phyloP scores from a whole-genome alignment of 2,329 filamentous ascomycete species.

The Xylaria sp. region DNA sequence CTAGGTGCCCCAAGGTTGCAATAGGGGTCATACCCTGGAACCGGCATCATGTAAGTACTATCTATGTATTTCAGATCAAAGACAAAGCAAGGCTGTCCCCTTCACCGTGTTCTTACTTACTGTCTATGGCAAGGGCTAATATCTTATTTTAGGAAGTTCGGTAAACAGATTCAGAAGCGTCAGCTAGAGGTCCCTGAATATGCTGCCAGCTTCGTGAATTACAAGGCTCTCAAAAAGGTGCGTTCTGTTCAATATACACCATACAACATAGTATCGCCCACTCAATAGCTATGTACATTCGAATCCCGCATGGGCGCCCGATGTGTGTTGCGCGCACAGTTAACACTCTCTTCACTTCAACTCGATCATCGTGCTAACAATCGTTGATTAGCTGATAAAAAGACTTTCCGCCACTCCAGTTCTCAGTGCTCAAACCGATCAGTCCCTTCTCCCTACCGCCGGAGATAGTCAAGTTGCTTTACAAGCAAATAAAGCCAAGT shows the following conservation, averaged over 20 bases:
- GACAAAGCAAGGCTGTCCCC: not conserved
- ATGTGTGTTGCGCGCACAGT: constrained; percentile 13
- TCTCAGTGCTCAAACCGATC: constrained; percentile 69
- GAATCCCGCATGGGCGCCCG: constrained; percentile 5
- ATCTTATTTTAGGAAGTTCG: constrained; percentile 79
- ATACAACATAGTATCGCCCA: not conserved
- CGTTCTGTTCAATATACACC: constrained; percentile 20
- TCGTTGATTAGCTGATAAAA: constrained; percentile 76
- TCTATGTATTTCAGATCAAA: not conserved
- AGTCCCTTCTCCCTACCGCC: constrained; percentile 41
- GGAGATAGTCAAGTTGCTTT: constrained; percentile 80
- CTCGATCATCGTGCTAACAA: constrained; percentile 28
- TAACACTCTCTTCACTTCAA: not conserved
- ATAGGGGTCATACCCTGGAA: constrained; percentile 3
- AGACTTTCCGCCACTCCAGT: constrained; percentile 89
- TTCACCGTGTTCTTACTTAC: not conserved
- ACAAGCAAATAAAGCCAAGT: constrained; percentile 95
- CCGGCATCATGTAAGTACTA: constrained; percentile 31
- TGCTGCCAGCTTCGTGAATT: constrained; percentile 98
- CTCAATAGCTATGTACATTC: not conserved
- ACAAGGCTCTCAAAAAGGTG: constrained; percentile 98
- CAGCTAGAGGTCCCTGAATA: constrained; percentile 99
- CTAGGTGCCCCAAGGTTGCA: not conserved
- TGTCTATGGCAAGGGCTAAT: constrained; percentile 2
- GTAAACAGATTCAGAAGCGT: constrained; percentile 98